These are phyloP conservation scores for Kalaharituber pfeilii DNA, from an alignment of 2,329 filamentous ascomycete species.

Conservation along the genomic window DNA sequence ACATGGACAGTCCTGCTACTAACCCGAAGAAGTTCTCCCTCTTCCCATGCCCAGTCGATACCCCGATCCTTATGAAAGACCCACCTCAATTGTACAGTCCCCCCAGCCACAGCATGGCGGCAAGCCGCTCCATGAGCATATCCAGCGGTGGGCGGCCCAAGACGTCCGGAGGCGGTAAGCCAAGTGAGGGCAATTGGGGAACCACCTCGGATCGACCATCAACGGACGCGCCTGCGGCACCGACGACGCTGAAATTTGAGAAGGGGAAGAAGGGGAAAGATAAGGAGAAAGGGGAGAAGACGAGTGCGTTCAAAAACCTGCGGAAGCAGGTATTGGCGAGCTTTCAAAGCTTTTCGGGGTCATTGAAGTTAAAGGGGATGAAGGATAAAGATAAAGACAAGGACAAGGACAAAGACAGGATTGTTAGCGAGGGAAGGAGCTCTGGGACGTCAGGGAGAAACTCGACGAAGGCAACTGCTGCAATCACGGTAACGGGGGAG, in stretches of 20 bases:
- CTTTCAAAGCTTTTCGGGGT: slow-evolving; percentile 1
- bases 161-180: neutral
- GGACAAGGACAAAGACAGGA: no score
- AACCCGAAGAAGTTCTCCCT: neutral
- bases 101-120: neutral
- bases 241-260: neutral
- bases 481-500: no score
- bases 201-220: neutral
- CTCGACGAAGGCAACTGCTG: no score
- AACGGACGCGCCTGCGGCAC: neutral
- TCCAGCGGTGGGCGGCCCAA: neutral
- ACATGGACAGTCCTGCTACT: neutral
- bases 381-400: no score
- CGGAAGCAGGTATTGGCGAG: neutral
- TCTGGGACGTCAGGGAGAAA: no score
- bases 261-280: neutral
- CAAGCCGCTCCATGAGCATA: neutral
- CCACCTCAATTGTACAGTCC: neutral
- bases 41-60: neutral
- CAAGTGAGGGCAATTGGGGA: neutral
- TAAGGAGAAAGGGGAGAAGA: neutral
- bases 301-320: neutral
- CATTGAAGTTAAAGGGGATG: neutral
- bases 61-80: neutral
- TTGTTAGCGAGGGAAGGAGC: no score